Evolutionary conservation across 768 basidiomycete genomes (phyloP), one percentile per base, ranked within the genome.

Genomic region (Boletus reticuloceps): DNA sequence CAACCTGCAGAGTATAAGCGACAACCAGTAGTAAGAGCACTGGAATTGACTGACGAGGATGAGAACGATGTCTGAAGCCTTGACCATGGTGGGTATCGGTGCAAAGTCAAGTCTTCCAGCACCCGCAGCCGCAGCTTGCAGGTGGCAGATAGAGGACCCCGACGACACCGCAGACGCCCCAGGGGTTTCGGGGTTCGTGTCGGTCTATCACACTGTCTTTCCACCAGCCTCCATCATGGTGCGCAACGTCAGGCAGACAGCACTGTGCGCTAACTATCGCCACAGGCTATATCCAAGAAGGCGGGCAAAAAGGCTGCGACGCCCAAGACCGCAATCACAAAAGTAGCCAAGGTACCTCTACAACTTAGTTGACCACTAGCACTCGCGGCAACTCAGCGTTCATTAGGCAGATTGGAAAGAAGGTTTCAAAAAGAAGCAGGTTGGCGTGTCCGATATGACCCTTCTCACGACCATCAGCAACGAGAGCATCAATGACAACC

Each of bases 361-460:
- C n/a, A 37, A 32, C 45, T 40, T 25, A 8, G n/a, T 54, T 53
- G n/a, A 47, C 20, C 32, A 9, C 31, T 46, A n/a, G 40, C 38
- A 56, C 38, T 36, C 40, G 55, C 59, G 44, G 45, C 52, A 47
- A 62, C 57, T 53, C 45, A 54, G 7, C 20, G 20, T 40, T 29
- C 41, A 45, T 51, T 60, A 98, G 95, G 96, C 96, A 47, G 96
- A 98, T 71, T 99, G 96, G 96, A 96, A 96, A 74, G 96, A 98
- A 68, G 94, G 95, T 6, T 99, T 99, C 82, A 97, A 97, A 87
- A 99, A 98, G 86, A 98, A 98, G 76, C 89, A 92, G 74, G 88
- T 95, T 58, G 97, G 97, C 52, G 96, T 99, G 54, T 86, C 92
- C 41, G 97, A 99, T 79, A 99, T 99, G 97, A 99, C 97, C 10